These are phyloP conservation scores for Flaveria linearis DNA, from an alignment of 129 eudicot genomes.

Conservation along the genomic window DNA sequence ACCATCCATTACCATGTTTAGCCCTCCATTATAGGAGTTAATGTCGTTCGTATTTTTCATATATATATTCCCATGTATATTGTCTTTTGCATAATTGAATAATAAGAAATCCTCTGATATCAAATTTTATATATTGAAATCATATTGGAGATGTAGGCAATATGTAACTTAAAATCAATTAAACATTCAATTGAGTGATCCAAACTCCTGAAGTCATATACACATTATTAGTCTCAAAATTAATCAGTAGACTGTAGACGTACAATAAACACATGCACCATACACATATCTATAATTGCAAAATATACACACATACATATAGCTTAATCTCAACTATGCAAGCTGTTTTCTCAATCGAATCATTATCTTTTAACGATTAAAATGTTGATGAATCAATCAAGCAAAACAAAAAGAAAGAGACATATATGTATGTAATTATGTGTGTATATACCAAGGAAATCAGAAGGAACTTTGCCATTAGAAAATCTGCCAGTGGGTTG, in stretches of 20 bases:
- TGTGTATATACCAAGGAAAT: slow-evolving; percentile 51
- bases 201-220: not conserved
- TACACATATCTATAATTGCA: not conserved
- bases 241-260: not conserved
- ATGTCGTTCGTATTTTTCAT: no score
- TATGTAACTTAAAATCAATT: not conserved
- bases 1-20: no score
- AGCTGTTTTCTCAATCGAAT: not conserved
- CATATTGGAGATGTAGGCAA: not conserved
- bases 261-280: not conserved
- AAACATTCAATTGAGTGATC: not conserved
- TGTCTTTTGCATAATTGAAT: no score
- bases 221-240: not conserved
- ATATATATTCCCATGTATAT: no score
- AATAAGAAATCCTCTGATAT: no score
- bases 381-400: not conserved
- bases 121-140: no score
- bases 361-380: not conserved
- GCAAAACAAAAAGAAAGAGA: not conserved
- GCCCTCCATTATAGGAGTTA: no score
- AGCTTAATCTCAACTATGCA: not conserved
- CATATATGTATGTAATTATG: slow-evolving; percentile 21
- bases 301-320: not conserved
- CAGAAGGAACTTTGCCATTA: slow-evolving; percentile 86
- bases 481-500: slow-evolving; percentile 81